phyloP scores from a whole-genome alignment of 2,329 filamentous ascomycete genomes.

The Pseudogymnoascus sp. region DNA sequence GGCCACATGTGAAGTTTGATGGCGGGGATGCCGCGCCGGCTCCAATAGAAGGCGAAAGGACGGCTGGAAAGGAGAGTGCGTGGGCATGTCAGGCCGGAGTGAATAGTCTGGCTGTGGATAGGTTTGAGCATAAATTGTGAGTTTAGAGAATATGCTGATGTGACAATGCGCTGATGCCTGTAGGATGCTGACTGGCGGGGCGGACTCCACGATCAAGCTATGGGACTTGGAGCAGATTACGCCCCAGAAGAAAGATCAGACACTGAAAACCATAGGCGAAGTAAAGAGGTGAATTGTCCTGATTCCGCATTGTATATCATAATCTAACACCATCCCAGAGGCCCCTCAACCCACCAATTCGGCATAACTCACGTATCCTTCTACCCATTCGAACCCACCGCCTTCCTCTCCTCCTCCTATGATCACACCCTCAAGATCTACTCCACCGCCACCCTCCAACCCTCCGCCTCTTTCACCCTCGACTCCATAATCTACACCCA shows the following conservation, averaged over 20 bases:
- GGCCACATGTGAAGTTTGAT: constrained; percentile 63
- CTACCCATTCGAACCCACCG: constrained; percentile 70
- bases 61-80: constrained; percentile 22
- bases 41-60: constrained; percentile 17
- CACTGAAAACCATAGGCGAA: constrained; percentile 49
- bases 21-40: constrained; percentile 43
- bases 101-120: constrained; percentile 72
- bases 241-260: constrained; percentile 40
- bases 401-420: constrained; percentile 72
- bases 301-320: constrained; percentile 19
- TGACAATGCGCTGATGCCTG: background rate
- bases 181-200: constrained; percentile 76
- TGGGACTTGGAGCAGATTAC: constrained; percentile 72
- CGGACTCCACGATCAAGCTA: constrained; percentile 75
- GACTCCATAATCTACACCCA: constrained; percentile 69
- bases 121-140: constrained; percentile 71
- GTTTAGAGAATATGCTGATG: constrained; percentile 24
- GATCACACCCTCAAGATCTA: constrained; percentile 73
- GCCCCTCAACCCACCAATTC: constrained; percentile 51
- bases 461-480: constrained; percentile 63
- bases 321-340: constrained; percentile 27
- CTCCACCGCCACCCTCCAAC: constrained; percentile 55
- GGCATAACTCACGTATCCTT: constrained; percentile 72
- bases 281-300: constrained; percentile 37
- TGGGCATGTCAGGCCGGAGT: constrained; percentile 74